Evolutionary conservation across 2,329 filamentous ascomycete genomes (phyloP).

Genomic region (Mollisiaceae sp.): DNA sequence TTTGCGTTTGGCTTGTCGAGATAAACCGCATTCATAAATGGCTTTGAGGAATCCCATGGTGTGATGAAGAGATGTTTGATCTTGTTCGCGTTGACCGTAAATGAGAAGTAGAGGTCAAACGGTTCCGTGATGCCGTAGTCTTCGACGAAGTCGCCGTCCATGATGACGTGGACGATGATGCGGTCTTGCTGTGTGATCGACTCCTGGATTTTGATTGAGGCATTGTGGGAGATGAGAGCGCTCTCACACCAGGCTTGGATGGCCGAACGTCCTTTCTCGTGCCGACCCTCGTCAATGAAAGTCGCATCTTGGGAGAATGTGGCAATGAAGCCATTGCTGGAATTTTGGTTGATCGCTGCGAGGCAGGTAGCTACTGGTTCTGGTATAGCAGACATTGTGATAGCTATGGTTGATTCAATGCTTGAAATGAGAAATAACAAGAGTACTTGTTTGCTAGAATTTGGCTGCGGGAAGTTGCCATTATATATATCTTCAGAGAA

Average conservation of each 20-base stretch:
- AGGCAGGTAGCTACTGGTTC: slow-evolving; percentile 4
- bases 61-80: slow-evolving; percentile 19
- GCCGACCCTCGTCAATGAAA: slow-evolving; percentile 22
- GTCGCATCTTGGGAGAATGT: slow-evolving; percentile 15
- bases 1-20: slow-evolving; percentile 15
- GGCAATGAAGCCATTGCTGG: slow-evolving; percentile 9
- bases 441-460: neutral
- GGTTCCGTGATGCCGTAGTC: slow-evolving; percentile 21
- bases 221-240: slow-evolving; percentile 18
- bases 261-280: slow-evolving; percentile 5
- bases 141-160: slow-evolving; percentile 25
- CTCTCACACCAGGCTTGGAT: slow-evolving; percentile 17
- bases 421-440: neutral
- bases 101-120: slow-evolving; percentile 19
- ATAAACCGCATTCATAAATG: slow-evolving; percentile 21
- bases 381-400: slow-evolving; percentile 6
- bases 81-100: slow-evolving; percentile 8
- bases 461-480: neutral
- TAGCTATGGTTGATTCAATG: neutral
- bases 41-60: slow-evolving; percentile 10
- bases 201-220: slow-evolving; percentile 17
- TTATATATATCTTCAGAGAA: neutral
- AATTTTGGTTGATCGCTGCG: slow-evolving; percentile 17
- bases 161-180: slow-evolving; percentile 20
- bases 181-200: neutral